These are phyloP conservation scores for Mycena maculata DNA, from an alignment of 768 basidiomycete genomes.

Conservation along the genomic window DNA sequence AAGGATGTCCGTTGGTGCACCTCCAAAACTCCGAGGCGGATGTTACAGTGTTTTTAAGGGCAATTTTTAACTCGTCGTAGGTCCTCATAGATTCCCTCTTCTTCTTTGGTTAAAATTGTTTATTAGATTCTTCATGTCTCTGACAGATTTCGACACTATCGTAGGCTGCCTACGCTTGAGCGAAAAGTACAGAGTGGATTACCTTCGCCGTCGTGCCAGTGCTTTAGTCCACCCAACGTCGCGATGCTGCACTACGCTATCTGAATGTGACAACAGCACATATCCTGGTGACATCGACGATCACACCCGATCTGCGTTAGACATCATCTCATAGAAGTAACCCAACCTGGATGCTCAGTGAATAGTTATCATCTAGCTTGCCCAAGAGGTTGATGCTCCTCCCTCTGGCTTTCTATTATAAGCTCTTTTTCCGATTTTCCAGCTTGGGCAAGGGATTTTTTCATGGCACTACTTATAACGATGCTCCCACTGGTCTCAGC, in stretches of 20 bases:
- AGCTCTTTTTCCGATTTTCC: not conserved
- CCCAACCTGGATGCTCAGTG: not conserved
- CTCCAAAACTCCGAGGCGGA: slow-evolving; percentile 1
- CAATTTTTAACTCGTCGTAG: not conserved
- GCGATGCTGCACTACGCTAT: not conserved
- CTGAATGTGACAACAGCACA: too few relatives aligned
- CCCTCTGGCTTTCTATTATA: slow-evolving; percentile 19
- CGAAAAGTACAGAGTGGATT: slow-evolving; percentile 15
- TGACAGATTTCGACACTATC: not conserved
- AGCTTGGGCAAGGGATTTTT: not conserved
- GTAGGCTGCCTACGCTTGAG: slow-evolving; percentile 18
- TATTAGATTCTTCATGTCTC: slow-evolving; percentile 8
- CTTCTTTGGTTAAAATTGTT: not conserved
- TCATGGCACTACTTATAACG: not conserved
- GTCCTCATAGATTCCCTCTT: not conserved
- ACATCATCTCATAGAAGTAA: not conserved
- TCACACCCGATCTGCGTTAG: too few relatives aligned
- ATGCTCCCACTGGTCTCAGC: not conserved
- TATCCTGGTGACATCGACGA: too few relatives aligned
- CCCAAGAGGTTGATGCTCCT: slow-evolving; percentile 26
- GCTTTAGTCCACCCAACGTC: slow-evolving; percentile 13
- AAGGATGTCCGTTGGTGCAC: slow-evolving; percentile 8
- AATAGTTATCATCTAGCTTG: slow-evolving; percentile 18
- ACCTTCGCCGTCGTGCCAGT: slow-evolving; percentile 3
- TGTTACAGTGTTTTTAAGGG: slow-evolving; percentile 13